Evolutionary conservation across 2,329 filamentous ascomycete species (phyloP), one percentile per base, ranked within the genome.

Genomic region (Lasiodiplodia sp.): DNA sequence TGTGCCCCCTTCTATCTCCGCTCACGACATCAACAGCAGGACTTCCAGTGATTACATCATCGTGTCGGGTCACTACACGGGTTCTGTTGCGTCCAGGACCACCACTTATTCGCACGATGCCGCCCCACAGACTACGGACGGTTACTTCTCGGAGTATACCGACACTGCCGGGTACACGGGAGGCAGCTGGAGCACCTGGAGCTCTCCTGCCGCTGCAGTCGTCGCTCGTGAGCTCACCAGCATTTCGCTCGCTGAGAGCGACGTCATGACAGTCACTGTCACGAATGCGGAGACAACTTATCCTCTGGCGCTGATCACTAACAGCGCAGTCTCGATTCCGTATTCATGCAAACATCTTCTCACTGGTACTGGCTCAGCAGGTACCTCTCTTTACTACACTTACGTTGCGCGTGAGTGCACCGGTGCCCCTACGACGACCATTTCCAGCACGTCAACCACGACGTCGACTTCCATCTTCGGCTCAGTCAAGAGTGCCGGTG

Each of bases 351-450:
- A 38, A 7, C 18, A 21, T 6, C n/a, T 52, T 64, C 6, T 53
- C 47, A 52, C 44, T 4, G 37, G 16, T 25, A 31, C 60, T 11
- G 21, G 12, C 18, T n/a, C 34, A 10, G 11, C 18, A 16, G 47
- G 47, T 5, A 28, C 44, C 11, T 23, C 60, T 31, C 14, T 38
- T 5, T 64, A 34, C 28, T 31, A 37, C 31, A 64, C 60, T 28
- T 64, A 52, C 60, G 47, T 64, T 28, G 60, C 47, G 31, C 60
- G 60, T n/a, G 47, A 37, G 31, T 64, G 60, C 47, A 64, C 47
- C 8, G 34, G 34, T 5, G 55, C 23, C 21, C 14, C 18, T 16
- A 37, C 25, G 6, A 25, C 28, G 14, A 52, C 47, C 3, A n/a
- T 52, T 5, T 52, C 60, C 18, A 64, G 44, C 47, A 52, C 60